Base-by-base conservation (phyloP, 208 protist species). In the Phytomonas sp. region DNA sequence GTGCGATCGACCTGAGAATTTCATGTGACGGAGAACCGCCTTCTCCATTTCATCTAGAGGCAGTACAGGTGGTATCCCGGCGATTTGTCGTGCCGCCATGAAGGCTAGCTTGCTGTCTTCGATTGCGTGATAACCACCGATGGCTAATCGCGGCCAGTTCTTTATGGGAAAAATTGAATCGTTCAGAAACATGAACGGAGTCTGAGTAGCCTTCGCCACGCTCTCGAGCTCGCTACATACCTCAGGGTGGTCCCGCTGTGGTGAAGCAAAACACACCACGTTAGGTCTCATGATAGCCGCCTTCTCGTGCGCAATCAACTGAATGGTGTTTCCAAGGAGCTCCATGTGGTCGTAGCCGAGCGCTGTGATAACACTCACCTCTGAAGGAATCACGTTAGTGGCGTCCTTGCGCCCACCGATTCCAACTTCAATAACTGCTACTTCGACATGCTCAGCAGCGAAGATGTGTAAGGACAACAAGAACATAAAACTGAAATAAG, bases 271-370 rank as follows among this genome's bases (percentile, higher is more conserved):
- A 75, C 86, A 94, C 43, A 88, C 64, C 34, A 85, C 77, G 36
- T 79, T 75, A 23, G 77, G 72, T 80, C 97, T 98, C 75, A 98
- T 92, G 51, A 98, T 98, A 26, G 94, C 96, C 23, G 89, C 91
- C 83, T 99, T 99, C 74, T 98, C 91, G 0, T 36, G 33, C 0
- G 96, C 90, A 70, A 99, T 98, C 67, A 96, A 73, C 67, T 87
- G 76, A 29, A 98, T 75, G n/a, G 92, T 97, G 67, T 98, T 70
- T 9, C 97, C 97, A 20, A 99, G 85, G 9, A 98, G 83, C 6
- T 88, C 77, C 70, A 84, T 90, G 81, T 99, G 97, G 66, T 99
- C 97, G 30, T 90, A 84, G 37, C 91, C 95, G 15, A 99, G 77
- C 1, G 93, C 71, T 0, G 96, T 97, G 36, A 98, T 95, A 29